Base-by-base conservation (phyloP, 2,329 filamentous ascomycete genomes). In the Stagonosporopsis chrysanthemi region DNA sequence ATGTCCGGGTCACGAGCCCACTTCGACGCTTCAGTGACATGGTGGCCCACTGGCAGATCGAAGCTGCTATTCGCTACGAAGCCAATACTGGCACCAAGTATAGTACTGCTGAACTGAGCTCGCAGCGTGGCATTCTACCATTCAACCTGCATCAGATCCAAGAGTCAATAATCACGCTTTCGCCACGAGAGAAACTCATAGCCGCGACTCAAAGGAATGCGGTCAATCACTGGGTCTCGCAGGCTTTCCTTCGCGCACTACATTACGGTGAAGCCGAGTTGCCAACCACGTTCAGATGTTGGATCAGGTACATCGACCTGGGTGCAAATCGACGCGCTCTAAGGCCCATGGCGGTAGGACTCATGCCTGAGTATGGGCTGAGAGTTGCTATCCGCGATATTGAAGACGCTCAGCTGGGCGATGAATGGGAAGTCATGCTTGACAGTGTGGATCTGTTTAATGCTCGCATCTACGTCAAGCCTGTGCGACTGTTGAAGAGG, bases 41-140 rank as follows among this genome's bases (percentile, higher is more conserved):
- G 68, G 78, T 88, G 42, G 76, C 80, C 11, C 86, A 88, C 68
- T 88, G 86, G 80, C 86, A 89, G 63, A 86, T 88, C 43, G 85
- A 88, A 75, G 83, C 85, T 6, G 85, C 84, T 1, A 64, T 89
- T 38, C 82, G 83, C 11, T 79, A 83, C 59, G 86, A 88, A 72
- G 78, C 81, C 11, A 66, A 73, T 28, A 77, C 78, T 4, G 80
- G 80, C 14, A 70, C 72, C 19, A 76, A 67, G n/a, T 74, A 84
- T 23, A 64, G 79, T 44, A 63, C 65, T 6, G 54, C 65, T 3
- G 35, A 58, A 6, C 15, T 19, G 15, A 52, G 54, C 31, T 69
- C 47, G 53, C 11, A 50, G 12, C 76, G 83, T 6, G 79, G 83
- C 6, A 41, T 68, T n/a, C 75, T 87, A 4, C 83, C 85, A 2